Base-by-base conservation (phyloP, 495 filamentous ascomycete genomes). In the Penicillium desertorum region DNA sequence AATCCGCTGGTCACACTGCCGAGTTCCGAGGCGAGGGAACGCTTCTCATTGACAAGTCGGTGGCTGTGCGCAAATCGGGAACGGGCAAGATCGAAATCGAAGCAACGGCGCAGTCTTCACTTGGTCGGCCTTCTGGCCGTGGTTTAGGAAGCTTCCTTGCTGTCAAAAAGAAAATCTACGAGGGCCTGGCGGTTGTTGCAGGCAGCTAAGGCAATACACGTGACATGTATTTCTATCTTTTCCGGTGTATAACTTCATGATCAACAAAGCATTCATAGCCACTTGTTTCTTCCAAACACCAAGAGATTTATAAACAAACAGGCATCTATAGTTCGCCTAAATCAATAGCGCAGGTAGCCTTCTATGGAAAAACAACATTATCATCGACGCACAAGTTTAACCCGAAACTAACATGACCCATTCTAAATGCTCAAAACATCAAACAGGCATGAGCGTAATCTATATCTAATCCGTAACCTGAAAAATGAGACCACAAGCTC, bases 21-120 rank as follows among this genome's bases (percentile, higher is more conserved):
- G 94, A 96, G 72, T 98, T 98, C 70, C 81, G 89, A 30, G 94
- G 94, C 17, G 95, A 97, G 71, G 94, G 94, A 46, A 96, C 89
- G 2, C 75, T 98, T 62, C 75, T 99, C 22, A 86, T 99, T 50
- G 92, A 98, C 62, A 89, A 89, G 16, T 78, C 81, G 6, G 91
- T 98, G 6, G 88, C 90, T 7, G 93, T 99, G 41, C 79, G 91
- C 50, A 99, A 99, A 73, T 88, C 84, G 4, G 88, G 85, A 0
- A 89, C 89, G 5, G 95, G 92, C 0, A 82, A 82, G 65, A 89
- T 99, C 56, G 95, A 97, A 73, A 82, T 98, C 39, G 94, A 97
- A 69, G 90, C 89, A 41, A 83, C 88, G 16, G 51, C 74, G 79
- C 66, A 77, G 54, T 73, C 75, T 44, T 75, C 74, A 5, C 71